Evolutionary conservation across 768 basidiomycete genomes (phyloP).

Genomic region (Rhodotorula diobovata): DNA sequence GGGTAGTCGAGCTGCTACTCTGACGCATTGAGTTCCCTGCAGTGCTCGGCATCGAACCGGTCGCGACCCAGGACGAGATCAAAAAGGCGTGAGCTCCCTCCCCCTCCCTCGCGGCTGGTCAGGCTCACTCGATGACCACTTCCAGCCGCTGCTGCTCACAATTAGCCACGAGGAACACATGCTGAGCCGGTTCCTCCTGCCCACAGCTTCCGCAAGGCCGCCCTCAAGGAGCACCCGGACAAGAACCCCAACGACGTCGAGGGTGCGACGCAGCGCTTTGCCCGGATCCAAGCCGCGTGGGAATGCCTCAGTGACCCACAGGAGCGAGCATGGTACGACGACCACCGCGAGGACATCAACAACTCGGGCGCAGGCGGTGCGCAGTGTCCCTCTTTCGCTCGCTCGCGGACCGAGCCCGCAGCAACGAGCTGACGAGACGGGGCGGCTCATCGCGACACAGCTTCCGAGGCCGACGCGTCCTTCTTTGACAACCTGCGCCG

Average conservation of each 20-base stretch:
- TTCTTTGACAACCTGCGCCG: slow-evolving; percentile 79
- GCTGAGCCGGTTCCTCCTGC: background rate
- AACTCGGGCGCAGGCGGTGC: slow-evolving; percentile 41
- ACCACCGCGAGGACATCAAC: slow-evolving; percentile 53
- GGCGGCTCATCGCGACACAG: background rate
- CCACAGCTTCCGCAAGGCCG: slow-evolving; percentile 40
- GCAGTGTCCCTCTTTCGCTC: slow-evolving; percentile 57
- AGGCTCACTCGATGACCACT: background rate
- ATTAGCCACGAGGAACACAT: too few relatives aligned
- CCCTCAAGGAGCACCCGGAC: slow-evolving; percentile 50
- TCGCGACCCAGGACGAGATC: slow-evolving; percentile 39
- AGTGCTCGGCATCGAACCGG: slow-evolving; percentile 31
- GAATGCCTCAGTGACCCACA: slow-evolving; percentile 92
- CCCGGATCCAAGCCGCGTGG: slow-evolving; percentile 86
- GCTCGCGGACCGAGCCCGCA: slow-evolving; percentile 48
- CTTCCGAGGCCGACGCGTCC: slow-evolving; percentile 60
- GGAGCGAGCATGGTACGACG: slow-evolving; percentile 98
- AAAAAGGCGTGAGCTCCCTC: slow-evolving; percentile 40
- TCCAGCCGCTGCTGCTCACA: background rate
- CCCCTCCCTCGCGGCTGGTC: background rate
- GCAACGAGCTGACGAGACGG: background rate
- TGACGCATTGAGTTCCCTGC: background rate
- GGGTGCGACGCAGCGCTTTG: slow-evolving; percentile 79
- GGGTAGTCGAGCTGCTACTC: background rate
- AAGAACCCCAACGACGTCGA: slow-evolving; percentile 77